Evolutionary conservation across 2,329 filamentous ascomycete genomes (phyloP).

Genomic region (Trichoderma atrobrunneum): DNA sequence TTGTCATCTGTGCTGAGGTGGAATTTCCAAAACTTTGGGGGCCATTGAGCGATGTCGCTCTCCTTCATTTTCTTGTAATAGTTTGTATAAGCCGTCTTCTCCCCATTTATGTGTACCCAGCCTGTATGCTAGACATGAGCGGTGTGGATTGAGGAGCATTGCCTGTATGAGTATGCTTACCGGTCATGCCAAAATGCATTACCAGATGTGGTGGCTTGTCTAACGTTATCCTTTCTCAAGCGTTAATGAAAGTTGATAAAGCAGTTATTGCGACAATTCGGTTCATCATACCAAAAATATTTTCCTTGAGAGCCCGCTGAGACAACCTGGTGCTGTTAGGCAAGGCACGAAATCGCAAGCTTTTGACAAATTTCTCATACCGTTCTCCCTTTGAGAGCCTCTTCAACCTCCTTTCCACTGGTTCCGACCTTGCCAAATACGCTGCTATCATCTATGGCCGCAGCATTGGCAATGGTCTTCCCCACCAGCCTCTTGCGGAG

Average conservation of each 20-base stretch:
- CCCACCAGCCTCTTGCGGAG: slow-evolving; percentile 80
- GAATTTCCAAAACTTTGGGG: slow-evolving; percentile 89
- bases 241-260: not conserved
- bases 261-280: not conserved
- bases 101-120: slow-evolving; percentile 84
- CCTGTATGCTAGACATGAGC: slow-evolving; percentile 39
- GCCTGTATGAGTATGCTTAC: slow-evolving; percentile 30
- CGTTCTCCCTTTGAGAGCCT: slow-evolving; percentile 71
- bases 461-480: slow-evolving; percentile 69
- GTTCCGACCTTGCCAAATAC: slow-evolving; percentile 91
- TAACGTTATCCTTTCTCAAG: slow-evolving; percentile 44
- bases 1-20: slow-evolving; percentile 62
- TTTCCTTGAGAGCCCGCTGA: slow-evolving; percentile 85
- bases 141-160: not conserved
- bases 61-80: slow-evolving; percentile 73
- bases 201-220: slow-evolving; percentile 80
- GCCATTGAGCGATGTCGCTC: slow-evolving; percentile 66
- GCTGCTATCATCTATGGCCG: slow-evolving; percentile 74
- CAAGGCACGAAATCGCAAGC: not conserved
- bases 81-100: slow-evolving; percentile 73
- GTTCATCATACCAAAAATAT: slow-evolving; percentile 73
- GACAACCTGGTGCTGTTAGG: slow-evolving; percentile 41
- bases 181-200: slow-evolving; percentile 80
- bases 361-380: slow-evolving; percentile 26
- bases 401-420: slow-evolving; percentile 69